phyloP scores from a whole-genome alignment of 2,329 filamentous ascomycete species.

The Ceratocystis albifundus region DNA sequence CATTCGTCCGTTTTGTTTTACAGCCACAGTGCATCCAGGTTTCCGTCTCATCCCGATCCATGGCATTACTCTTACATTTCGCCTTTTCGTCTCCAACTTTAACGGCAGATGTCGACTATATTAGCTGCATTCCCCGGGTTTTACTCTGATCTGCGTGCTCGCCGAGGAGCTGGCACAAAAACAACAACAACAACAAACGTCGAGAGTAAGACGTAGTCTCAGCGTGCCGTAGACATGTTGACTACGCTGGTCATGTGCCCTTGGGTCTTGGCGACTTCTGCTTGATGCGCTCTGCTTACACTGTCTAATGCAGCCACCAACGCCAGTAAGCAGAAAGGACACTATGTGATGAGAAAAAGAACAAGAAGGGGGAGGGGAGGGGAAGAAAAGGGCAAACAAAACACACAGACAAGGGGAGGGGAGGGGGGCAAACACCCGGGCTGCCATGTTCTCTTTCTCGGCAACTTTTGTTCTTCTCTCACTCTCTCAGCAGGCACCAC shows the following conservation, averaged over 20 bases:
- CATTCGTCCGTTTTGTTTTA: neutral
- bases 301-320: no score
- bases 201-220: neutral
- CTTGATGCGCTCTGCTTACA: no score
- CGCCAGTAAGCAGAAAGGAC: no score
- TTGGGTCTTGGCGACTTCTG: no score
- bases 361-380: neutral
- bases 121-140: neutral
- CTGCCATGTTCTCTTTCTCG: neutral
- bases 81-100: neutral
- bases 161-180: neutral
- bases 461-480: neutral
- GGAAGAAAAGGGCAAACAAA: neutral
- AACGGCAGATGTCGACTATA: conserved; percentile 2
- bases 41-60: conserved; percentile 5
- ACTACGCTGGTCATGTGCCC: no score
- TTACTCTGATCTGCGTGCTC: neutral
- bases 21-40: neutral
- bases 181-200: neutral
- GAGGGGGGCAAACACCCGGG: neutral
- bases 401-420: neutral
- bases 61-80: neutral
- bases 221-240: no score
- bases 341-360: neutral
- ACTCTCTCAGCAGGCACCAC: neutral